A percentile compares a stretch with the other conserved stretches of the same genome.
Conservation (phyloP, 768 basidiomycete species). For the Lactarius quietus region DNA sequence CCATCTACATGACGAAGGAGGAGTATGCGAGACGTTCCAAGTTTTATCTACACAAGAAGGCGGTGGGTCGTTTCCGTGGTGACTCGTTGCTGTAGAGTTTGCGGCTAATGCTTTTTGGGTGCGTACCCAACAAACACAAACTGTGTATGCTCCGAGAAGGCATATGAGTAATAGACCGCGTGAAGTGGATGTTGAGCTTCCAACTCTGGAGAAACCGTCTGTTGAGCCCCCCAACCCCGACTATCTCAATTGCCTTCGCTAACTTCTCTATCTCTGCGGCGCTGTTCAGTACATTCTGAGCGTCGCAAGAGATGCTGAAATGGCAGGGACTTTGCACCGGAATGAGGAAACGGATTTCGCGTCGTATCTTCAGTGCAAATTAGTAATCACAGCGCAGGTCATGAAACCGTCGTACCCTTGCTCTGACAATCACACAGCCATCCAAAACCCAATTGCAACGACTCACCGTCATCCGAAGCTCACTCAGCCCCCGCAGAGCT, state of each 20-base stretch:
- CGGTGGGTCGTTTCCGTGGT: neutral
- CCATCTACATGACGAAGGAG: neutral
- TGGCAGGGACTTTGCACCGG: neutral
- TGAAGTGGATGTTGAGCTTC: neutral
- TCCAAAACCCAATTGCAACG: too few relatives aligned
- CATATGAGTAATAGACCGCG: too few relatives aligned
- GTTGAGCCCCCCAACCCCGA: neutral
- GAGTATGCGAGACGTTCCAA: neutral
- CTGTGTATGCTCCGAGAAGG: neutral
- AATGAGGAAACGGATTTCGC: neutral
- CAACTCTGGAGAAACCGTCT: neutral
- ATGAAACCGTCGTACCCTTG: too few relatives aligned
- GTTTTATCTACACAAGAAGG: neutral
- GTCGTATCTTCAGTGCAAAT: neutral
- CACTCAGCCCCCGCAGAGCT: too few relatives aligned
- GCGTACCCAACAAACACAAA: neutral
- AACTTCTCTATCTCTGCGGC: neutral
- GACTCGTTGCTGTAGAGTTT: neutral
- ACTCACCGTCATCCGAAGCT: too few relatives aligned
- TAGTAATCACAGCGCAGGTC: too few relatives aligned
- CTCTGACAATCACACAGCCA: too few relatives aligned
- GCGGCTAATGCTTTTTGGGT: neutral
- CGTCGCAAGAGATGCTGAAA: neutral
- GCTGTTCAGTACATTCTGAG: neutral
- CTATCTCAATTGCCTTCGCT: neutral